Evolutionary conservation across 2,329 filamentous ascomycete species (phyloP).

Genomic region (Penicillium sp.): DNA sequence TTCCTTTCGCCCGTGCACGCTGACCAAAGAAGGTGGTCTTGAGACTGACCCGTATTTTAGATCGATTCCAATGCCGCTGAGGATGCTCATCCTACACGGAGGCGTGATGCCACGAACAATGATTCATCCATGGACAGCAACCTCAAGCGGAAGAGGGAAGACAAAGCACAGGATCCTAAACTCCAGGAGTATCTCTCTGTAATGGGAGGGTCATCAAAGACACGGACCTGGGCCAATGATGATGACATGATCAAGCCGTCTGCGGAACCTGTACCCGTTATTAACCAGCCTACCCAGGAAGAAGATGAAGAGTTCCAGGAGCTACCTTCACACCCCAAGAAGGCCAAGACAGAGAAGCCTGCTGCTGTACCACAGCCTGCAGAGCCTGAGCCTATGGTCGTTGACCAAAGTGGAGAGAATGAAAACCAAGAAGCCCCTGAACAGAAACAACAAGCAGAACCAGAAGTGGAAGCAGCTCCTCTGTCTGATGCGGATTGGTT

Average conservation of each 20-base stretch:
- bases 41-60: conserved; percentile 43
- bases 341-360: conserved; percentile 57
- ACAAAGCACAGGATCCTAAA: conserved; percentile 72
- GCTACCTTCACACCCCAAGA: conserved; percentile 46
- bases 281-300: conserved; percentile 24
- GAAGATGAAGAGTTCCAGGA: conserved; percentile 25
- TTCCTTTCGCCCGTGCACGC: conserved; percentile 32
- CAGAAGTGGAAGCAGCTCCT: conserved; percentile 34
- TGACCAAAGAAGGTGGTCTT: conserved; percentile 42
- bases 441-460: conserved; percentile 21
- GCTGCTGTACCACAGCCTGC: not conserved
- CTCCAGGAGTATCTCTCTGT: conserved; percentile 82
- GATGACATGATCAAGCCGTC: conserved; percentile 38
- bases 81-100: conserved; percentile 27
- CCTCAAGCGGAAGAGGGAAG: conserved; percentile 44
- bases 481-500: conserved; percentile 86
- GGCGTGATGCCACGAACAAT: conserved; percentile 20
- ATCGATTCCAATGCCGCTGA: conserved; percentile 39
- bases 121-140: conserved; percentile 25
- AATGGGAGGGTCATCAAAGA: conserved; percentile 70
- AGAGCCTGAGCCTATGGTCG: conserved; percentile 26
- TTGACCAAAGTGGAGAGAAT: conserved; percentile 24
- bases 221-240: conserved; percentile 64
- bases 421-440: conserved; percentile 18
- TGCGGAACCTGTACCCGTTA: conserved; percentile 19